Evolutionary conservation across 1,284 basidiomycete species (phyloP).

Genomic region (Anthracocystis setariae): DNA sequence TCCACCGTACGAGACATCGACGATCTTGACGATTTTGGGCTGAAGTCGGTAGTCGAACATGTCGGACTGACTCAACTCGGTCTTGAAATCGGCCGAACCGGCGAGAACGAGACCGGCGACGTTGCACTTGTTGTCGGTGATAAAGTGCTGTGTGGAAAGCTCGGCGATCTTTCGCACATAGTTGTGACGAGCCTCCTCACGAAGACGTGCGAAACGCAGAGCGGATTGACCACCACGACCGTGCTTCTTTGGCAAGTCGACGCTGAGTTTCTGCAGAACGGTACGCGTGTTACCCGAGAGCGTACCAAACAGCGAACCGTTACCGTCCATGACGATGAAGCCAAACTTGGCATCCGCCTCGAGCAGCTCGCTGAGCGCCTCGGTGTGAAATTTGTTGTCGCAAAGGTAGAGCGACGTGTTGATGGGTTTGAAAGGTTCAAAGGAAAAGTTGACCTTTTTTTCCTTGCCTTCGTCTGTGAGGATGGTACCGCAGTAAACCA

Average conservation of each 20-base stretch:
- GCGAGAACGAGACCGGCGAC: conserved; percentile 96
- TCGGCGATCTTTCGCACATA: conserved; percentile 99
- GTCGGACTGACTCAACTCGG: conserved; percentile 93
- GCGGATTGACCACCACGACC: conserved; percentile 99
- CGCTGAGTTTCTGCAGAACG: conserved; percentile 96
- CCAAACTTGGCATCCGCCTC: conserved; percentile 98
- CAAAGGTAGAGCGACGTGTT: conserved; percentile 96
- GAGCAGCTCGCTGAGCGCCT: conserved; percentile 92
- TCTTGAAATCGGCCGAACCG: conserved; percentile 98
- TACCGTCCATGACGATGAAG: conserved; percentile 99
- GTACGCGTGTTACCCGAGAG: conserved; percentile 97
- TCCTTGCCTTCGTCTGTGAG: conserved; percentile 95
- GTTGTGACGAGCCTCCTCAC: conserved; percentile 99
- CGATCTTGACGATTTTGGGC: conserved; percentile 76
- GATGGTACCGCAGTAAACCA: conserved; percentile 90
- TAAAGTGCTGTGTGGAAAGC: conserved; percentile 95
- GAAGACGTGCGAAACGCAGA: conserved; percentile 98
- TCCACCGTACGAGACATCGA: conserved; percentile 98
- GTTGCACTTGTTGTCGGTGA: conserved; percentile 98
- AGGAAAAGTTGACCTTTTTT: conserved; percentile 89
- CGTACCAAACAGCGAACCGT: conserved; percentile 94
- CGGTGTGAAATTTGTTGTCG: conserved; percentile 99
- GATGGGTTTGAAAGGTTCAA: conserved; percentile 92
- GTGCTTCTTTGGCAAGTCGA: conserved; percentile 99
- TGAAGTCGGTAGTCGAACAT: conserved; percentile 89